Evolutionary conservation across 2,329 filamentous ascomycete species (phyloP).

Genomic region (Aspergillus flavus): DNA sequence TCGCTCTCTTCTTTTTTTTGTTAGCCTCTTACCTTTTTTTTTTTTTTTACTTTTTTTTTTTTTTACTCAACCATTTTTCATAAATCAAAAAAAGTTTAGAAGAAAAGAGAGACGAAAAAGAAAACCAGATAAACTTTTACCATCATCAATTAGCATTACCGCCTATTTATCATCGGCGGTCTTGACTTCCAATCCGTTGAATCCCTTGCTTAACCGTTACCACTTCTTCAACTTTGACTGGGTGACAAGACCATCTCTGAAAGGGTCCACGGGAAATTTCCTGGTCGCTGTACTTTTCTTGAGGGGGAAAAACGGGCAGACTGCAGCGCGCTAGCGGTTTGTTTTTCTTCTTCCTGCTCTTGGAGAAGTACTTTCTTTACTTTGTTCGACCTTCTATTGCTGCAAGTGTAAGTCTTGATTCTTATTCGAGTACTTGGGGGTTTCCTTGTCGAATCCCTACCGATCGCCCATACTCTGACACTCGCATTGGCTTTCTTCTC

Average conservation of each 20-base stretch:
- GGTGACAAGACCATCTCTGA: conserved; percentile 13
- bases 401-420: conserved; percentile 18
- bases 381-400: conserved; percentile 14
- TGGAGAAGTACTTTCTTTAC: conserved; percentile 8
- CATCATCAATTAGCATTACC: conserved; percentile 17
- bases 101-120: neutral
- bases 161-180: conserved; percentile 10
- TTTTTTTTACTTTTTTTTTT: conserved; percentile 14
- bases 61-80: conserved; percentile 9
- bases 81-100: neutral
- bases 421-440: conserved; percentile 5
- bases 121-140: conserved; percentile 11
- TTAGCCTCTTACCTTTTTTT: conserved; percentile 14
- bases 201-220: conserved; percentile 15
- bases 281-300: conserved; percentile 10
- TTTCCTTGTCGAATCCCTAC: conserved; percentile 3
- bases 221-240: conserved; percentile 17
- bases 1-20: conserved; percentile 5
- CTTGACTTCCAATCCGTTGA: conserved; percentile 11
- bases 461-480: conserved; percentile 5
- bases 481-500: conserved; percentile 11
- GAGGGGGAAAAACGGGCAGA: conserved; percentile 23
- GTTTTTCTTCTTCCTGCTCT: conserved; percentile 19
- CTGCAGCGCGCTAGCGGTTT: conserved; percentile 28
- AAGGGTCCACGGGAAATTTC: conserved; percentile 22